Conservation (phyloP, 495 filamentous ascomycete genomes). For the Penicillium malachiteum region DNA sequence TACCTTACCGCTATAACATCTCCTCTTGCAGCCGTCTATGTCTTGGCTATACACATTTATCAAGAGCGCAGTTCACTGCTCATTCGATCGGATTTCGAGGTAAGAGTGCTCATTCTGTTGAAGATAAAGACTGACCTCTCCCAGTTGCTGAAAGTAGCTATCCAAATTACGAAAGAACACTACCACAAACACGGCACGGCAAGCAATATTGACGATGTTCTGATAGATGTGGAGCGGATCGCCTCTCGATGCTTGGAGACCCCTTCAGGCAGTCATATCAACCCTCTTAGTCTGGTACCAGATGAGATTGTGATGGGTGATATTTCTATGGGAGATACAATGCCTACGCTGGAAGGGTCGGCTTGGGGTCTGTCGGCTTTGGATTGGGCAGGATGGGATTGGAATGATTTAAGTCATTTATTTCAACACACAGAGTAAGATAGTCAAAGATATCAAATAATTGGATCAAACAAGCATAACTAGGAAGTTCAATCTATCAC, state of each 20-base stretch:
- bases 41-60: slow-evolving; percentile 10
- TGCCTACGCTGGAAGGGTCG: not conserved
- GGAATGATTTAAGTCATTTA: slow-evolving; percentile 18
- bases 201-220: slow-evolving; percentile 9
- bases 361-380: slow-evolving; percentile 9
- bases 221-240: not conserved
- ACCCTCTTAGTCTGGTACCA: too few species aligned
- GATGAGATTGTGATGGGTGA: not conserved
- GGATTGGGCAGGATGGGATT: slow-evolving; percentile 18
- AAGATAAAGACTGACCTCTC: not conserved
- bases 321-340: not conserved
- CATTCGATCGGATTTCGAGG: slow-evolving; percentile 17
- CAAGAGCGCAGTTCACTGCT: slow-evolving; percentile 7
- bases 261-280: not conserved
- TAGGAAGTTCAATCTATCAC: too few species aligned
- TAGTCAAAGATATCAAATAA: not conserved
- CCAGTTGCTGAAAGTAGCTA: slow-evolving; percentile 15
- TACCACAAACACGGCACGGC: slow-evolving; percentile 10
- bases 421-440: slow-evolving; percentile 12
- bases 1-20: slow-evolving; percentile 8
- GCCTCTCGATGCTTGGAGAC: not conserved
- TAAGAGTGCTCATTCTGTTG: not conserved
- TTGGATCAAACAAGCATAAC: not conserved
- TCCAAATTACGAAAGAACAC: slow-evolving; percentile 5
- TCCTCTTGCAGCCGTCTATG: slow-evolving; percentile 9